A percentile compares a stretch with the other conserved stretches of the same genome.
Evolutionary conservation across 441 rosid genomes (phyloP).

Genomic region (Populus hybrid): DNA sequence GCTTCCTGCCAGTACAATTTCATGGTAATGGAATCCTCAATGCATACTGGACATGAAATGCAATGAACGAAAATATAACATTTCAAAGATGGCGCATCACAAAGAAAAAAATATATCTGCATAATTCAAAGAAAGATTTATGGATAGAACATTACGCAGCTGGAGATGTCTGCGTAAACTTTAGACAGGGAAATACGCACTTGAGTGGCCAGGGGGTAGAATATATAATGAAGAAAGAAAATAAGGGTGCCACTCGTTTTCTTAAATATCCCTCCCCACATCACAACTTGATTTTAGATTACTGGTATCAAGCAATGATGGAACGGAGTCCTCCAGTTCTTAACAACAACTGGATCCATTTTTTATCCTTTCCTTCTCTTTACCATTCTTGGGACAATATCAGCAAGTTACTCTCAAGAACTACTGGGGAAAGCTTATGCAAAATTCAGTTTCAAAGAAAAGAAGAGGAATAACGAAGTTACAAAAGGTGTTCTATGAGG

Average conservation of each 20-base stretch:
- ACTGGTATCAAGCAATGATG: too few species aligned
- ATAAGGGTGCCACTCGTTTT: neutral
- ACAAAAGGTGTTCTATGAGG: neutral
- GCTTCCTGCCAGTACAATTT: neutral
- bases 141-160: too few species aligned
- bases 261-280: neutral
- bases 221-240: neutral
- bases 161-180: neutral
- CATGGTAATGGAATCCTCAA: neutral
- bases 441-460: neutral
- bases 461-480: neutral
- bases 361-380: neutral
- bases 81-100: neutral
- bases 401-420: neutral
- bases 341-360: too few species aligned
- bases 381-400: neutral
- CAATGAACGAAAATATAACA: slow-evolving; percentile 4
- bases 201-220: too few species aligned
- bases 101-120: too few species aligned
- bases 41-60: neutral
- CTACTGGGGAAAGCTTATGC: neutral
- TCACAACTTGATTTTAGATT: neutral
- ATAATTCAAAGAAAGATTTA: neutral
- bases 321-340: too few species aligned
- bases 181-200: neutral